Evolutionary conservation across 2,329 filamentous ascomycete genomes (phyloP), one percentile per base, ranked within the genome.

Genomic region (Xylaria sp.): DNA sequence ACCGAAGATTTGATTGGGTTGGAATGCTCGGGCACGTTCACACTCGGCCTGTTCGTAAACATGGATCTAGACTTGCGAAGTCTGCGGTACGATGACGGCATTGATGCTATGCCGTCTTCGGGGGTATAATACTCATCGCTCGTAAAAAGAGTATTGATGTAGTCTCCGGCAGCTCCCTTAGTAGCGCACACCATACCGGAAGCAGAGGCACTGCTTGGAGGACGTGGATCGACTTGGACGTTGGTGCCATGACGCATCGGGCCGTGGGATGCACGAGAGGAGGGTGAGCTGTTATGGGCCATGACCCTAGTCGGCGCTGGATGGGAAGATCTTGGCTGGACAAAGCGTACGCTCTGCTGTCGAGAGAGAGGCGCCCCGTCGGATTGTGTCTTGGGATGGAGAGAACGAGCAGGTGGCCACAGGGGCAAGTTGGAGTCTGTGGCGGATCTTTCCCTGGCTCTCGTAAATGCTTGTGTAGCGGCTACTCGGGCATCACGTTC

Each of bases 401-500:
- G 70, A 10, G 71, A 70, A n/a, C 75, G 78, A 42, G 71, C 72
- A 42, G 79, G 77, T 63, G 79, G 78, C 78, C 79, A 82, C 10
- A 78, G 64, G 1, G 77, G 23, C 2, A 51, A 42, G 29, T 50
- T 68, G 61, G 76, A 73, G 58, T 82, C 81, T 32, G 76, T 75
- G 65, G 74, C 80, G 47, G 75, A 80, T 13, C 82, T 80, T 42
- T 81, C 81, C 63, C 82, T 82, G n/a, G 86, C 85, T 68, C 85
- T 83, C 6, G 81, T 77, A 75, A 87, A 92, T 1, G 90, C 91
- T 74, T 89, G 81, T 40, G 82, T 81, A 8, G 90, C 90, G 25
- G 90, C 90, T 47, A 86, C 84, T 47, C 88, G 85, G 8, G 90
- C 90, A 77, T 91, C 87, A 63, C 87, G 82, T 58, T 86, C 84